A percentile compares a stretch with the other conserved stretches of the same genome.
Evolutionary conservation across 106 monocot species (phyloP).

Genomic region (Apostasia ramifera): DNA sequence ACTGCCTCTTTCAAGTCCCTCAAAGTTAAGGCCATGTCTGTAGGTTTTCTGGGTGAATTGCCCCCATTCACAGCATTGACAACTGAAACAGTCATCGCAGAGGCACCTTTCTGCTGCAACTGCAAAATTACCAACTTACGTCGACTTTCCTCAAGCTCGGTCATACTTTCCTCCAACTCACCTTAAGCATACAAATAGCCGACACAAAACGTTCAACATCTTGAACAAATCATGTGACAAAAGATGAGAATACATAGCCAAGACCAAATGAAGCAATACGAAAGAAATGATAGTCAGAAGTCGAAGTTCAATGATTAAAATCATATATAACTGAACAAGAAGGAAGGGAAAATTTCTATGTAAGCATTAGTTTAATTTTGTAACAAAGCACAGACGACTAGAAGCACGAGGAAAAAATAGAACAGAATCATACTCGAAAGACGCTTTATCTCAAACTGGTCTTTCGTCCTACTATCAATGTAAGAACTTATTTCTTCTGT

Average conservation of each 20-base stretch:
- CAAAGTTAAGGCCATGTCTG: conserved; percentile 48
- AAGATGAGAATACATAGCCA: too few relatives aligned
- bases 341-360: too few relatives aligned
- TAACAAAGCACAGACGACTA: too few relatives aligned
- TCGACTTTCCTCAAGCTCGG: conserved; percentile 93
- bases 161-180: conserved; percentile 87
- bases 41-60: conserved; percentile 47
- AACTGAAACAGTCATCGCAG: conserved; percentile 34
- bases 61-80: conserved; percentile 49
- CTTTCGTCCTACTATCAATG: conserved; percentile 34
- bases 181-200: conserved; percentile 19
- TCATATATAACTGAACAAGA: too few relatives aligned
- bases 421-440: conserved; percentile 63
- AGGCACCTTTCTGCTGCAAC: conserved; percentile 69
- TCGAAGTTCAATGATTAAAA: too few relatives aligned
- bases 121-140: conserved; percentile 84
- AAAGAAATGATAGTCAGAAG: too few relatives aligned
- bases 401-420: background rate
- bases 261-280: too few relatives aligned
- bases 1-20: conserved; percentile 68
- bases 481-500: conserved; percentile 53
- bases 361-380: background rate
- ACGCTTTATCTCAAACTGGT: conserved; percentile 59
- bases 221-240: too few relatives aligned
- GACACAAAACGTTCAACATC: too few relatives aligned